A percentile compares a stretch with the other conserved stretches of the same genome.
phyloP scores from a whole-genome alignment of 805 yeast species.

The Wickerhamomyces canadensis region DNA sequence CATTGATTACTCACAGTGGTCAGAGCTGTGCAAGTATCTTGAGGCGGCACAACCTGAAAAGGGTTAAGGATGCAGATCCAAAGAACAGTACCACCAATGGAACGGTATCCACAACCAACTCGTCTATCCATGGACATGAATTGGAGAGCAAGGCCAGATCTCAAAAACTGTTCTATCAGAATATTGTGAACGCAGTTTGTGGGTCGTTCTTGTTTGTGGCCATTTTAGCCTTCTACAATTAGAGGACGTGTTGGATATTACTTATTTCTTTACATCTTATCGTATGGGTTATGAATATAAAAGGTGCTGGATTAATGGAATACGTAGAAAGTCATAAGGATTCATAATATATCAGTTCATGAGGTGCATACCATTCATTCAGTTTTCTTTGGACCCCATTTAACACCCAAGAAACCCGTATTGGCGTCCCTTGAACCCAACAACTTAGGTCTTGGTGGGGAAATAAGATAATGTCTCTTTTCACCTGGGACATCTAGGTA shows the following conservation, averaged over 20 bases:
- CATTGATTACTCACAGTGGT: constrained; percentile 10
- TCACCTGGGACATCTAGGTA: constrained; percentile 73
- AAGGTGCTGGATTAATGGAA: not conserved
- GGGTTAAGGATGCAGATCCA: not conserved
- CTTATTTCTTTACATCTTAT: no score
- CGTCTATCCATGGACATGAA: not conserved
- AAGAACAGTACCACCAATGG: no score
- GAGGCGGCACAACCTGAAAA: constrained; percentile 5
- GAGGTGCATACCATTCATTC: constrained; percentile 3
- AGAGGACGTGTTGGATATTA: constrained; percentile 1
- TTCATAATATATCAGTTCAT: no score
- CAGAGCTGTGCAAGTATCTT: constrained; percentile 16
- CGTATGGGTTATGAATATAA: not conserved
- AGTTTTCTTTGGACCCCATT: constrained; percentile 77
- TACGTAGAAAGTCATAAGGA: not conserved
- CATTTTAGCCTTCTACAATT: constrained; percentile 2
- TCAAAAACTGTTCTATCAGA: constrained; percentile 6
- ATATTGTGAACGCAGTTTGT: constrained; percentile 3
- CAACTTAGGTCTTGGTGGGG: constrained; percentile 50
- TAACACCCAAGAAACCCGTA: constrained; percentile 70
- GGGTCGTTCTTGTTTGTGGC: constrained; percentile 6
- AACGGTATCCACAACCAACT: not conserved
- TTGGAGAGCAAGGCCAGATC: not conserved
- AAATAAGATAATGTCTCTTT: constrained; percentile 61
- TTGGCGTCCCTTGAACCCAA: constrained; percentile 30